Base-by-base conservation (phyloP, 129 eudicot species). In the Daucus carota region DNA sequence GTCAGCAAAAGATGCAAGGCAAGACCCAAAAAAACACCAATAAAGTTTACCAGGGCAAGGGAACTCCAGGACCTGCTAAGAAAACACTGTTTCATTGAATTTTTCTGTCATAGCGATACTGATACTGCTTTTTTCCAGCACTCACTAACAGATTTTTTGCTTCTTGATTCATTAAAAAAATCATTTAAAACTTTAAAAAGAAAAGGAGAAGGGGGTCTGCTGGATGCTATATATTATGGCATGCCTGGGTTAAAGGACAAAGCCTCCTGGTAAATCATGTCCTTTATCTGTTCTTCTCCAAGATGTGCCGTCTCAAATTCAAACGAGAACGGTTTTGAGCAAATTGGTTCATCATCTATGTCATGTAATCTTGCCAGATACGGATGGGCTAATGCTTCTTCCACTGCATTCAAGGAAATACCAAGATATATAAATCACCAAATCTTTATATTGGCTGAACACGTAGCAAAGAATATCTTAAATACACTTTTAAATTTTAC, bases 261-360 rank as follows among this genome's bases (percentile, higher is more conserved):
- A 42, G 98, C 88, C 78, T 93, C 96, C 75, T 87, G 88, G 84
- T 85, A 90, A 26, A 93, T 90, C 92, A 93, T 82, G 15, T 93
- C 95, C 81, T 90, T 93, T 48, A 93, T 93, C 76, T 90, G 96
- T 70, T 90, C 95, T 84, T 93, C 98, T 67, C 90, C 82, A 78
- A 88, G 73, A 68, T 80, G 83, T 68, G 87, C 89, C 41, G 82
- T 90, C 90, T 93, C 98, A 73, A 93, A 93, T 62, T 93, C 98
- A 67, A 90, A 93, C 13, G 96, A 85, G 78, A 93, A 93, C 45
- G 98, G 83, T 34, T 80, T 77, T 22, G 83, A 31, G 77, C 98
- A 93, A 17, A 90, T 78, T 42, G 98, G 98, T 73, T 93, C 98
- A 73, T 93, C 98, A 11, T 90, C 89, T 31, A 75, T 33, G 76